phyloP scores from a whole-genome alignment of 192 early-diverging fungal genomes.

The Pilaira anomala region DNA sequence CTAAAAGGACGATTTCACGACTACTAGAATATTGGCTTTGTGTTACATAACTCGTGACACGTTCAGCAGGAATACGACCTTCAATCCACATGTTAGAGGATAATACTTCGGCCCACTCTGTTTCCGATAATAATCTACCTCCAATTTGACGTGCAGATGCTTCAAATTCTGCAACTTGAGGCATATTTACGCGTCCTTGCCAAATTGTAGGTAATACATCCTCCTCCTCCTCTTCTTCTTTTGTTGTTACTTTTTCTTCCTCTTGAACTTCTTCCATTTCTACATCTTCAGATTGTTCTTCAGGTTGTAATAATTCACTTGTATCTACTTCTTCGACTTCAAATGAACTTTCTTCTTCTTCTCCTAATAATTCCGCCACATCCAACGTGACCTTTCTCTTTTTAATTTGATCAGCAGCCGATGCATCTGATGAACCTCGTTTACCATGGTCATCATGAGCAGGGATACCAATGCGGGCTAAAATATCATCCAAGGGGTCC shows the following conservation, averaged over 20 bases:
- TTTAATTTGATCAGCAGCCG: constrained; percentile 37
- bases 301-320: constrained; percentile 3
- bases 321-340: constrained; percentile 24
- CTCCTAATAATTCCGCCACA: constrained; percentile 20
- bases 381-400: constrained; percentile 25
- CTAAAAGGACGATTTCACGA: constrained; percentile 63
- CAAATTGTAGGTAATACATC: constrained; percentile 42
- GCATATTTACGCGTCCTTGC: constrained; percentile 64
- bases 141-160: constrained; percentile 59
- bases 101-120: constrained; percentile 58
- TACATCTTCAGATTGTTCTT: background rate
- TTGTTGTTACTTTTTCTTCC: background rate
- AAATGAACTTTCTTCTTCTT: constrained; percentile 30
- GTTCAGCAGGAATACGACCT: constrained; percentile 55
- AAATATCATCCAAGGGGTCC: constrained; percentile 51
- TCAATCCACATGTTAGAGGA: constrained; percentile 58
- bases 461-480: constrained; percentile 47
- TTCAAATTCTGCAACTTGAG: constrained; percentile 57
- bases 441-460: constrained; percentile 35
- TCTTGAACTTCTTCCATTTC: background rate
- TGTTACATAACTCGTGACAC: constrained; percentile 54
- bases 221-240: background rate
- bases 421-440: constrained; percentile 31
- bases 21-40: constrained; percentile 47
- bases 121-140: constrained; percentile 42